phyloP scores from a whole-genome alignment of 2,329 filamentous ascomycete genomes.

The Talaromyces pinophilus region DNA sequence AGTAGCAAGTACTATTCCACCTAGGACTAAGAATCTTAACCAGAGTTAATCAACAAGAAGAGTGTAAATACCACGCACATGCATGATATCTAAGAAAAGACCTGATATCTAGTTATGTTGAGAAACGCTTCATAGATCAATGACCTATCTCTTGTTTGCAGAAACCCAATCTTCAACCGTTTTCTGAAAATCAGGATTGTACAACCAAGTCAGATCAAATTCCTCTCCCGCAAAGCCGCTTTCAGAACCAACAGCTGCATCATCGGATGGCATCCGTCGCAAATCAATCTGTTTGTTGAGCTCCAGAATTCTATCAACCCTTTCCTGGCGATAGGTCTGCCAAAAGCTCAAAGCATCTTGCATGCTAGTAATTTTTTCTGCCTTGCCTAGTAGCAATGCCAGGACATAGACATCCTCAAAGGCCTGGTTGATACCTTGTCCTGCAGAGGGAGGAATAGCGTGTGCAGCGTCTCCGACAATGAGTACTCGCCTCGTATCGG shows the following conservation, averaged over 20 bases:
- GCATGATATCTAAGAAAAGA: neutral
- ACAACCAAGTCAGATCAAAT: slow-evolving; percentile 49
- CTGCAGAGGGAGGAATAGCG: slow-evolving; percentile 62
- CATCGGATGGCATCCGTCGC: slow-evolving; percentile 45
- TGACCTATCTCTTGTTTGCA: neutral
- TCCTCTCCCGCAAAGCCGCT: slow-evolving; percentile 30
- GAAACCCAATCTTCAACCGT: slow-evolving; percentile 36
- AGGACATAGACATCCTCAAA: slow-evolving; percentile 57
- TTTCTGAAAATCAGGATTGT: slow-evolving; percentile 42
- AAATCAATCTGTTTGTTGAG: slow-evolving; percentile 54
- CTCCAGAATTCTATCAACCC: slow-evolving; percentile 51
- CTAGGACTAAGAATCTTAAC: too few species aligned
- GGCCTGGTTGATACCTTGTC: slow-evolving; percentile 60
- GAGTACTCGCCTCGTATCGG: slow-evolving; percentile 36
- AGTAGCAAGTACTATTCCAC: too few species aligned
- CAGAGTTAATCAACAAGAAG: too few species aligned
- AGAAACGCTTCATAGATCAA: neutral
- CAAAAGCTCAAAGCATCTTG: slow-evolving; percentile 43
- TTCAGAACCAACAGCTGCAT: slow-evolving; percentile 16
- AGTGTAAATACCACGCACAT: neutral
- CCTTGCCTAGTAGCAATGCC: slow-evolving; percentile 42
- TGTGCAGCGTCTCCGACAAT: slow-evolving; percentile 65
- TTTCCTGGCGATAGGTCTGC: slow-evolving; percentile 52
- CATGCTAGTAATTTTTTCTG: slow-evolving; percentile 26
- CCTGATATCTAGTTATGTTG: neutral